phyloP scores from a whole-genome alignment of 1,284 basidiomycete genomes.

The Leucoagaricus sp. region DNA sequence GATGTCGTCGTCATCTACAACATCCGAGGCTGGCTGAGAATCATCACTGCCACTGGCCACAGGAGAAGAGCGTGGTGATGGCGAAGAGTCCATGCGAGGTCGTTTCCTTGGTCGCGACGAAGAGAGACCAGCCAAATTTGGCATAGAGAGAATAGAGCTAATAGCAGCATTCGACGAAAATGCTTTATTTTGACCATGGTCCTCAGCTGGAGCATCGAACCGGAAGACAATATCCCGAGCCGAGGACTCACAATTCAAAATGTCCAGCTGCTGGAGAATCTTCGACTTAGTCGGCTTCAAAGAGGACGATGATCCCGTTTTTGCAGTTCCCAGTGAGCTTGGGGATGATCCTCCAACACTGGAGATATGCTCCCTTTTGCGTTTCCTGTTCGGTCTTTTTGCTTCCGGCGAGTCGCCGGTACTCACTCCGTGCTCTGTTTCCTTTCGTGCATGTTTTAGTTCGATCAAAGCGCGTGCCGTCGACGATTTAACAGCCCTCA shows the following conservation, averaged over 20 bases:
- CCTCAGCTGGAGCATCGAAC: neutral
- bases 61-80: neutral
- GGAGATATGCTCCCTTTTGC: neutral
- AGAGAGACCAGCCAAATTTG: slow-evolving; percentile 34
- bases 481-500: neutral
- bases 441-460: slow-evolving; percentile 11
- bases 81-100: neutral
- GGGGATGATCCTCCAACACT: neutral
- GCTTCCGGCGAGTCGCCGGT: neutral
- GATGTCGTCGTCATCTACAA: neutral
- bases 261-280: slow-evolving; percentile 15
- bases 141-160: slow-evolving; percentile 41
- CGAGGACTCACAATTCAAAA: slow-evolving; percentile 15
- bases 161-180: slow-evolving; percentile 40
- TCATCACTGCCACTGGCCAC: neutral
- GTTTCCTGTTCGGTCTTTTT: neutral
- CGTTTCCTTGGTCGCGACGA: neutral
- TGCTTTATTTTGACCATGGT: no score
- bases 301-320: neutral
- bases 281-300: slow-evolving; percentile 7
- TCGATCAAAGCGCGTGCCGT: slow-evolving; percentile 16
- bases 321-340: neutral
- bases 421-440: neutral
- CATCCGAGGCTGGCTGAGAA: no score
- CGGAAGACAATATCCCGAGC: no score